Percentiles rank a stretch among this genome's conserved stretches.
These are phyloP conservation scores for Plectranthus barbatus DNA, from an alignment of 257 asterid genomes.

Conservation along the genomic window DNA sequence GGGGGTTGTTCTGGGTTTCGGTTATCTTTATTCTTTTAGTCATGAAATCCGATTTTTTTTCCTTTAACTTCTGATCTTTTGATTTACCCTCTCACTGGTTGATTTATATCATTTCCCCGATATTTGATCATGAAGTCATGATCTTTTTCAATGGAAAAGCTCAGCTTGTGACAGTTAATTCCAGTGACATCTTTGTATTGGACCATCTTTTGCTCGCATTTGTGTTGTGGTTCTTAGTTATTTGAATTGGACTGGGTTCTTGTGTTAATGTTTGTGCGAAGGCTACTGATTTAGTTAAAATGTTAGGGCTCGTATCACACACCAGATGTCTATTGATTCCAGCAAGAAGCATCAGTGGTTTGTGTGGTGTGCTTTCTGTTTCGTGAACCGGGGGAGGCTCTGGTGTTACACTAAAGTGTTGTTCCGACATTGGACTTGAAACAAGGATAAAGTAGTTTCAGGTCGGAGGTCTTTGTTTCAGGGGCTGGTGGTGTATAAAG, in stretches of 20 bases:
- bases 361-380: constrained; percentile 60
- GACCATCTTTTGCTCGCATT: too few species aligned
- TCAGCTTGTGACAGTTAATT: not conserved
- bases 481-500: constrained; percentile 17
- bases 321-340: constrained; percentile 93
- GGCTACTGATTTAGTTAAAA: constrained; percentile 31
- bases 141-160: not conserved
- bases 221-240: too few species aligned
- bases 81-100: not conserved
- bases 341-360: constrained; percentile 51
- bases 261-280: constrained; percentile 4
- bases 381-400: constrained; percentile 65
- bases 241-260: too few species aligned
- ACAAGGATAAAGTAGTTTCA: not conserved
- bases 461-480: constrained; percentile 5
- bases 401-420: constrained; percentile 51
- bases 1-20: not conserved
- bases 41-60: not conserved
- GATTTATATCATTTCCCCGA: too few species aligned
- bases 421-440: constrained; percentile 91
- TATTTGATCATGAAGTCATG: not conserved
- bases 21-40: not conserved
- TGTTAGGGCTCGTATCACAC: constrained; percentile 53
- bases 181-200: not conserved
- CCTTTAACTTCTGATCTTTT: not conserved